A percentile compares a stretch with the other conserved stretches of the same genome.
Evolutionary conservation across 805 yeast species (phyloP).

Genomic region (Candida saitoana): DNA sequence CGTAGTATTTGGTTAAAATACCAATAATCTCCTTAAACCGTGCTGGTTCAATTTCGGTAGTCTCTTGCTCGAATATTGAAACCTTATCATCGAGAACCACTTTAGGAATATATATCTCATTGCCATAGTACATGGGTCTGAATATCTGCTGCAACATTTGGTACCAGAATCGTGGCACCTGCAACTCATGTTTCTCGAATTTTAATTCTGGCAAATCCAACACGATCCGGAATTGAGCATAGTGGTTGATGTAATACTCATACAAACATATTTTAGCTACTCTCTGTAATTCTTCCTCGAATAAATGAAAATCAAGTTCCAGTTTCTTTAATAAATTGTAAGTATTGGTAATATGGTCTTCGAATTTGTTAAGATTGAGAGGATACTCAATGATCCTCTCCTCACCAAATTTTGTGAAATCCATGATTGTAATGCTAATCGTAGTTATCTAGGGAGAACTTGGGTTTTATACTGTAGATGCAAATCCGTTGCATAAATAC

Average conservation of each 20-base stretch:
- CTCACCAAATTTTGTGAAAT: conserved; percentile 1
- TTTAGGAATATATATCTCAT: conserved; percentile 2
- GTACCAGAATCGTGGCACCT: conserved; percentile 2
- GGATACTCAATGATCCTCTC: conserved; percentile 2
- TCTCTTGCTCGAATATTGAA: neutral
- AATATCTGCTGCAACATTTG: conserved; percentile 3
- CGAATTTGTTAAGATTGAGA: neutral
- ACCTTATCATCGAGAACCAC: neutral
- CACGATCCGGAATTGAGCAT: neutral
- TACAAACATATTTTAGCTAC: conserved; percentile 1
- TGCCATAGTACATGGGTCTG: conserved; percentile 3
- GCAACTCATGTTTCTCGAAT: neutral
- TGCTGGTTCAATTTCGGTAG: neutral
- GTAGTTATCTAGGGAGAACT: too few relatives aligned
- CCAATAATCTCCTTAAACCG: neutral
- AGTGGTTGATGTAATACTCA: neutral
- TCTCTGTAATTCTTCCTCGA: neutral
- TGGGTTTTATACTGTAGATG: neutral
- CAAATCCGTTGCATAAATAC: neutral
- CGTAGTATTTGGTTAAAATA: neutral
- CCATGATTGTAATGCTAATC: too few relatives aligned
- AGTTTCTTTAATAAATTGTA: conserved; percentile 1
- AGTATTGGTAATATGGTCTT: conserved; percentile 4
- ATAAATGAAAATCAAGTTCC: neutral
- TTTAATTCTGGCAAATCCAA: neutral